Conservation (phyloP, 345 rosid species). For the Excoecaria agallocha region DNA sequence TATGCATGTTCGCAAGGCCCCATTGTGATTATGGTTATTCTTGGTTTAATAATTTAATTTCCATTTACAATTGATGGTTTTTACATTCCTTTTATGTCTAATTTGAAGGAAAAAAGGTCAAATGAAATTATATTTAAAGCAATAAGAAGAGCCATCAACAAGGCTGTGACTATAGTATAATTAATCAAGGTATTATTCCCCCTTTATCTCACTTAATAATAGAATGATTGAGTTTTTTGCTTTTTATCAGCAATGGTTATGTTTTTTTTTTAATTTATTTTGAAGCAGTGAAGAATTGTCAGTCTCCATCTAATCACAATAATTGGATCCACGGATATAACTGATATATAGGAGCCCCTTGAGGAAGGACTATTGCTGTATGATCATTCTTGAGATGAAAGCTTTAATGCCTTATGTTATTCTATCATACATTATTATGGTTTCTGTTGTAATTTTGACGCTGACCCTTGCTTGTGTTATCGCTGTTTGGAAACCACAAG, state of each 20-base stretch:
- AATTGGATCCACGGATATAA: constrained; percentile 89
- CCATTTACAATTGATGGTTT: too few species aligned
- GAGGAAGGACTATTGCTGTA: constrained; percentile 99
- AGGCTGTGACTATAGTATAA: constrained; percentile 90
- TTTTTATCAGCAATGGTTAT: neutral
- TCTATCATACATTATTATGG: neutral
- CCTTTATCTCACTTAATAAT: neutral
- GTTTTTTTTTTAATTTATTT: neutral
- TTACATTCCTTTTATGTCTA: too few species aligned
- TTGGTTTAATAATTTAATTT: too few species aligned
- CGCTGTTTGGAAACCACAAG: constrained; percentile 89
- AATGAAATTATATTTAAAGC: too few species aligned
- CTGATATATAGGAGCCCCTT: constrained; percentile 87
- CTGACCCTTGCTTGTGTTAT: constrained; percentile 1
- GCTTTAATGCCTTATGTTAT: neutral
- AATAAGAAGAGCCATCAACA: constrained; percentile 82
- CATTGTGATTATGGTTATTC: neutral
- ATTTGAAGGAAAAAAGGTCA: too few species aligned
- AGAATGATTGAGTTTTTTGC: neutral
- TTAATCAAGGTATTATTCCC: constrained; percentile 61
- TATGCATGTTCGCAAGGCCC: neutral
- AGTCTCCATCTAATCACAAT: constrained; percentile 86
- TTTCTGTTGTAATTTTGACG: neutral
- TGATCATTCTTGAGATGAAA: too few species aligned
- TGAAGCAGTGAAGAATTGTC: constrained; percentile 78